These are phyloP conservation scores for Hanseniaspora osmophila DNA, from an alignment of 805 yeast species.

Conservation along the genomic window DNA sequence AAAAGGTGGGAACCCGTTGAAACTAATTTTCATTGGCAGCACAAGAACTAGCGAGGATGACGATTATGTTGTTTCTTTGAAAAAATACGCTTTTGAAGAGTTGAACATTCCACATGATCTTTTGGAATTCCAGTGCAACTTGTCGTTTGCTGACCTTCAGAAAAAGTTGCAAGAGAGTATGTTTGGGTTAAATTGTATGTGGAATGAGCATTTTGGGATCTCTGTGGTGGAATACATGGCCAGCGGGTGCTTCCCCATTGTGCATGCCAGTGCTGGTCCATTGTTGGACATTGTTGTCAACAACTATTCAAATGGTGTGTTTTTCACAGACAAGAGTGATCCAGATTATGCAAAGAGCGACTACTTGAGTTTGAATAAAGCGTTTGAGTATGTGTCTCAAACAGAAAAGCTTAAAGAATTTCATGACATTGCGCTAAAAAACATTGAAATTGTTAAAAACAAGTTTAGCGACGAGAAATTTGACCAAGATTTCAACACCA, in stretches of 20 bases:
- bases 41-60: slow-evolving; percentile 61
- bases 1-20: slow-evolving; percentile 26
- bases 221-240: slow-evolving; percentile 89
- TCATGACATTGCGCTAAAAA: slow-evolving; percentile 27
- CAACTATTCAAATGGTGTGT: slow-evolving; percentile 53
- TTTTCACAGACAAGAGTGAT: slow-evolving; percentile 57
- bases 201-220: slow-evolving; percentile 99
- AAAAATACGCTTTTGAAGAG: slow-evolving; percentile 26
- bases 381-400: slow-evolving; percentile 22
- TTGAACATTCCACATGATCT: slow-evolving; percentile 28
- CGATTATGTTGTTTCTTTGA: slow-evolving; percentile 37
- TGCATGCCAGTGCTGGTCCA: slow-evolving; percentile 95
- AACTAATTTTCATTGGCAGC: slow-evolving; percentile 67
- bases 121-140: slow-evolving; percentile 52
- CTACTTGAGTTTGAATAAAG: slow-evolving; percentile 36
- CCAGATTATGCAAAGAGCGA: slow-evolving; percentile 40
- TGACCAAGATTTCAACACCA: slow-evolving; percentile 36
- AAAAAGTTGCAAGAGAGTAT: slow-evolving; percentile 39
- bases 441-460: slow-evolving; percentile 28
- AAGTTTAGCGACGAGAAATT: slow-evolving; percentile 54
- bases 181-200: slow-evolving; percentile 89
- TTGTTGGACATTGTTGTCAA: slow-evolving; percentile 45
- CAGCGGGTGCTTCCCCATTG: slow-evolving; percentile 75
- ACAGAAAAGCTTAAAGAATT: slow-evolving; percentile 14
- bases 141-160: slow-evolving; percentile 51